A percentile compares a stretch with the other conserved stretches of the same genome.
Evolutionary conservation across 306 rosid genomes (phyloP).

Genomic region (Fragaria nilgerrensis): DNA sequence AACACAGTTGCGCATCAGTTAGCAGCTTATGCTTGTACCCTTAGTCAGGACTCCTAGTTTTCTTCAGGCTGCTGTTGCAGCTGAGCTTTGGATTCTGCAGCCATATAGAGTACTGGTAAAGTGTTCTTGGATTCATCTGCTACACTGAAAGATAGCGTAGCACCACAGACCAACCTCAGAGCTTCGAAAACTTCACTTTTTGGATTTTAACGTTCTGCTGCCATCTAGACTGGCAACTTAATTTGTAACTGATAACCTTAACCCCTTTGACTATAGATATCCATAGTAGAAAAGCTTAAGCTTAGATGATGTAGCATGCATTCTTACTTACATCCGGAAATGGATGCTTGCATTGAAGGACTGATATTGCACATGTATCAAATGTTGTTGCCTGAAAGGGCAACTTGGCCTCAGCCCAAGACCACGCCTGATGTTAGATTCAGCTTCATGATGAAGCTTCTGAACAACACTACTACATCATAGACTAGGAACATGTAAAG

Average conservation of each 20-base stretch:
- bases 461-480: constrained; percentile 40
- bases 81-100: neutral
- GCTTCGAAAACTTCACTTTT: neutral
- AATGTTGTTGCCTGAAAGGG: constrained; percentile 97
- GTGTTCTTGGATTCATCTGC: neutral
- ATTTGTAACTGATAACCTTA: neutral
- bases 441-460: constrained; percentile 96
- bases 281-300: neutral
- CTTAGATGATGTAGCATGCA: neutral
- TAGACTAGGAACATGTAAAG: constrained; percentile 30
- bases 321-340: constrained; percentile 8
- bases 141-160: neutral
- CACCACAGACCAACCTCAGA: neutral
- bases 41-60: too few relatives aligned
- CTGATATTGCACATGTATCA: constrained; percentile 91
- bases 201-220: too few relatives aligned
- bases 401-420: constrained; percentile 98
- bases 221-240: too few relatives aligned
- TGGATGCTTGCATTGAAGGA: constrained; percentile 42
- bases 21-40: too few relatives aligned
- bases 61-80: too few relatives aligned
- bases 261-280: neutral
- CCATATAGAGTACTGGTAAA: neutral
- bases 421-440: constrained; percentile 71
- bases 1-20: too few relatives aligned